Conservation (phyloP, 495 filamentous ascomycete genomes). For the Terfezia claveryi region DNA sequence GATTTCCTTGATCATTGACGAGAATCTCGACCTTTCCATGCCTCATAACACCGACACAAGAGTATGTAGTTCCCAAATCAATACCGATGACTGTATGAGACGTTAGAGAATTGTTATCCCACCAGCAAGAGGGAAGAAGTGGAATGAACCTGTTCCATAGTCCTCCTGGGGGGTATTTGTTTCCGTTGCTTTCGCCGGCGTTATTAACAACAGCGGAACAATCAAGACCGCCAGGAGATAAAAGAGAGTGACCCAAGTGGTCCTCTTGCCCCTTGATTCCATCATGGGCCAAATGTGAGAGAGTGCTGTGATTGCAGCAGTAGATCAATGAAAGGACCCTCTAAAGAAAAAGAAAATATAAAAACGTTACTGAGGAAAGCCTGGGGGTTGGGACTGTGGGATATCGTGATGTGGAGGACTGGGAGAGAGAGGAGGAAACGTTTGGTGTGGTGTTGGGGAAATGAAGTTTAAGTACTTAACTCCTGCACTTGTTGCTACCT, state of each 20-base stretch:
- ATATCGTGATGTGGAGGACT: too few species aligned
- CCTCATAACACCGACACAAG: slow-evolving; percentile 98
- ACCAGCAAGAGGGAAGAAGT: too few species aligned
- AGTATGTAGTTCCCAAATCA: slow-evolving; percentile 97
- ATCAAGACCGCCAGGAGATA: slow-evolving; percentile 71
- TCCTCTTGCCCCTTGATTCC: slow-evolving; percentile 16
- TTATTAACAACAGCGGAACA: slow-evolving; percentile 50
- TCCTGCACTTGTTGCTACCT: not conserved
- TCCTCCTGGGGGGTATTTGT: slow-evolving; percentile 35
- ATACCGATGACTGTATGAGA: slow-evolving; percentile 62
- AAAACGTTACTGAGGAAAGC: too few species aligned
- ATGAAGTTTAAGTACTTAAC: not conserved
- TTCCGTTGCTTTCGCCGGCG: slow-evolving; percentile 53
- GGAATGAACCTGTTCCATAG: slow-evolving; percentile 42
- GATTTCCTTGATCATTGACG: slow-evolving; percentile 95
- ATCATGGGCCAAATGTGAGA: slow-evolving; percentile 11
- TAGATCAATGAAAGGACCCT: not conserved
- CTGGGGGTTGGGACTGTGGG: too few species aligned
- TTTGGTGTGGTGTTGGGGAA: slow-evolving; percentile 4
- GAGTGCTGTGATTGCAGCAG: slow-evolving; percentile 4
- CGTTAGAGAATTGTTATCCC: too few species aligned
- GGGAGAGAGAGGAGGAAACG: too few species aligned
- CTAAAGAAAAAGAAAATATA: too few species aligned
- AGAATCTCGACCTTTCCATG: slow-evolving; percentile 96
- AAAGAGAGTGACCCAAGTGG: slow-evolving; percentile 51